These are phyloP conservation scores for Alternaria tenuissima DNA, from an alignment of 2,329 filamentous ascomycete genomes.

Conservation along the genomic window DNA sequence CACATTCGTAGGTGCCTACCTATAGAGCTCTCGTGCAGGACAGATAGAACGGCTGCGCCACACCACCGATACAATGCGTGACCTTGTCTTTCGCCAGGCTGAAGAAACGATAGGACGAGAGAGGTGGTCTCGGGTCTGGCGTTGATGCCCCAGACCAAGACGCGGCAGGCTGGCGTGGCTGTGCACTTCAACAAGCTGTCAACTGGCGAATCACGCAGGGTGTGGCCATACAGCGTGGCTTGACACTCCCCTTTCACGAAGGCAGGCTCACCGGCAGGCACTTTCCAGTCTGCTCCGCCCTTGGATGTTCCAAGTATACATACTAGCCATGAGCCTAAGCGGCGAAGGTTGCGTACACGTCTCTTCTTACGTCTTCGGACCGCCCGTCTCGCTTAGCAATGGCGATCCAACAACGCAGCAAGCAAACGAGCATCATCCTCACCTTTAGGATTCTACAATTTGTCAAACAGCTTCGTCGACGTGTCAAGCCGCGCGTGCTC, in stretches of 20 bases:
- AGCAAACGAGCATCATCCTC: conserved; percentile 45
- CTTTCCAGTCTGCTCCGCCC: conserved; percentile 38
- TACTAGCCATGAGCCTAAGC: conserved; percentile 16
- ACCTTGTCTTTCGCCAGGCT: conserved; percentile 19
- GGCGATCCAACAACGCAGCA: conserved; percentile 39
- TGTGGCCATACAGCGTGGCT: conserved; percentile 28
- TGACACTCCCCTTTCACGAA: conserved; percentile 24
- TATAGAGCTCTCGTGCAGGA: conserved; percentile 20
- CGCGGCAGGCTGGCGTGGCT: conserved; percentile 16
- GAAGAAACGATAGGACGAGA: conserved; percentile 29
- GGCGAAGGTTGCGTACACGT: conserved; percentile 27
- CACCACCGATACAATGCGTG: conserved; percentile 23
- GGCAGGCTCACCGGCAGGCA: conserved; percentile 33
- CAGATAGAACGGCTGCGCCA: conserved; percentile 34
- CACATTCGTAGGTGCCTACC: conserved; percentile 23
- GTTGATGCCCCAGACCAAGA: conserved; percentile 17
- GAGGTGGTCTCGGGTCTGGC: conserved; percentile 19
- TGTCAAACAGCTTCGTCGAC: conserved; percentile 50
- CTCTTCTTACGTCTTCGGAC: conserved; percentile 33
- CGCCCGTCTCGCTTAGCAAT: conserved; percentile 35
- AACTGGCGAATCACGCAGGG: conserved; percentile 26
- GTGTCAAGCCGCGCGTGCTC: conserved; percentile 44
- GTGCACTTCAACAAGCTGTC: conserved; percentile 15
- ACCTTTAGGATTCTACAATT: conserved; percentile 51
- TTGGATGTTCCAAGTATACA: conserved; percentile 33